Evolutionary conservation across 2,329 filamentous ascomycete genomes (phyloP), one percentile per base, ranked within the genome.

Genomic region (Plectosphaerella sp.): DNA sequence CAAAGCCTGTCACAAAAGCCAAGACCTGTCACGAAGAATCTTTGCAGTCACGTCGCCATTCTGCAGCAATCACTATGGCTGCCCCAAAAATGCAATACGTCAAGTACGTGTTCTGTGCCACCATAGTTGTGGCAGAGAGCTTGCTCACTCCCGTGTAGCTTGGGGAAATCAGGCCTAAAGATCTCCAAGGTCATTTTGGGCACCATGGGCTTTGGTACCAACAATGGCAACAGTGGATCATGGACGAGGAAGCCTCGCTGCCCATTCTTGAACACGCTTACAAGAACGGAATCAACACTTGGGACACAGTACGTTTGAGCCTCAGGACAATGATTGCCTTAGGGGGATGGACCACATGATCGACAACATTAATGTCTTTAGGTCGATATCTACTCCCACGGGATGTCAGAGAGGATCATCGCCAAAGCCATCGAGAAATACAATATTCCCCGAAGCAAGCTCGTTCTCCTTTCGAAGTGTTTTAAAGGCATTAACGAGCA

Each of bases 371-470:
- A 3, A 22, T 5, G 3, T 22, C 22, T 22, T 5, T 22, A 22
- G 42, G 79, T 80, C 15, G 77, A 84, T 57, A 72, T 75, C 37
- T 83, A 84, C 66, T 81, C 76, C 18, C 82, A 88, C 61, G 86
- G 87, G 20, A 62, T 67, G 8, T 84, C 79, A 3, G 86, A 90
- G 62, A 69, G 74, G 48, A 79, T 89, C 57, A 77, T 89, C 54
- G 85, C 76, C 52, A 85, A 84, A 61, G 84, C 85, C 0, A 69
- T 89, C 49, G 80, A 80, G 59, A 72, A 81, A 54, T 87, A 80
- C 71, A 72, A 77, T 33, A 86, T 89, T 57, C 84, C 85, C 0
- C 77, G 86, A 7, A 68, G 75, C 55, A 81, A 80, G 52, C 68
- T 89, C 16, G 82, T 88, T 5, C 80, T 89, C 53, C 64, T 89